Evolutionary conservation across 129 eudicot genomes (phyloP), one percentile per base, ranked within the genome.

Genomic region (Apium graveolens): DNA sequence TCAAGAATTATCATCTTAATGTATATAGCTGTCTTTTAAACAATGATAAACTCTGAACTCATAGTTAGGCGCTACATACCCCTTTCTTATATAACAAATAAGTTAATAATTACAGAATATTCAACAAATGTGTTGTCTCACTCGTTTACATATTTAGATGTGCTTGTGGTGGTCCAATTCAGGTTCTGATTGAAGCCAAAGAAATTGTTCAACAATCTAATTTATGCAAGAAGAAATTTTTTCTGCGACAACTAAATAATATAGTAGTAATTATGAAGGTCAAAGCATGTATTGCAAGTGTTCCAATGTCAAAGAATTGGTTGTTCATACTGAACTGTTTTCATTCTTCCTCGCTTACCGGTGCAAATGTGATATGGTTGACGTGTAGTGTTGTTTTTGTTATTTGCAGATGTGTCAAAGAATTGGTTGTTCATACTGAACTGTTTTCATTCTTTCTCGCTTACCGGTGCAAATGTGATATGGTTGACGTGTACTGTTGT

Each of bases 321-420:
- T 72, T 27, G 53, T 39, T 72, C 32, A 41, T 4, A 11, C 49
- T 0, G 34, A 71, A 39, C 41, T 44, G 24, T 20, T 70, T 70
- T 70, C 75, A 20, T 41, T 70, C 75, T 70, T 38, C 14, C 48
- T 35, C 17, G 8, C 44, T 21, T 37, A 38, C 11, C 1, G 46
- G 32, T 41, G 51, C 31, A 24, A 38, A 17, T 42, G 0, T 38
- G 34, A 42, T n/a, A 41, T 72, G 3, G 76, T 41, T n/a, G 8
- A 42, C 49, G 24, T 42, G 44, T 39, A 37, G 35, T 49, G 53
- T 37, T 70, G 51, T 80, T 48, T 48, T 57, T 20, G 62, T 69
- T 66, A 76, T 70, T 35, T 82, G 83, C 91, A 94, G 98, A 86
- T 91, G 20, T n/a, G 55, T n/a, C 32, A 21, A 5, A 41, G 76